Base-by-base conservation (phyloP, 2,329 filamentous ascomycete genomes). In the Nothomitra cinnamomea region DNA sequence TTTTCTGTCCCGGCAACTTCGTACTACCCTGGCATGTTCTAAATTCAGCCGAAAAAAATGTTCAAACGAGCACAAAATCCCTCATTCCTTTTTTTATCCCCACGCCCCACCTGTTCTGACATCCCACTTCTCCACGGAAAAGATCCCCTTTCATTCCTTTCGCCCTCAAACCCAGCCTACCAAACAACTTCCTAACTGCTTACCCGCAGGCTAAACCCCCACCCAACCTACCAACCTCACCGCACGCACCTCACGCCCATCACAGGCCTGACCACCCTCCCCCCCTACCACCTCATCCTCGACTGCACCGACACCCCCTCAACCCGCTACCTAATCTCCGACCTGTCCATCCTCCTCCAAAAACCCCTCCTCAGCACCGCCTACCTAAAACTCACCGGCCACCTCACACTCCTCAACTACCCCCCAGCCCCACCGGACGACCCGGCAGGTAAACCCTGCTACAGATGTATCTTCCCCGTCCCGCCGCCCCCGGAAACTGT, bases 231-330 rank as follows among this genome's bases (percentile, higher is more conserved):
- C 61, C 66, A 77, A 17, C 67, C 79, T 0, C 75, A 94, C 62
- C 65, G 67, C 8, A 71, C 73, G 13, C 82, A 85, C 58, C 75
- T 95, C 13, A 79, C 77, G 0, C 75, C 87, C 0, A 69, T 78
- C 55, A 85, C 83, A 52, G 85, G 87, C 0, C 68, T 79, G 5
- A 65, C 72, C 0, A 79, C 87, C 41, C 78, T 94, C 54, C 68
- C 72, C 0, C 61, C 71, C 2, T 96, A 94, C 63, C 87, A 95
- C 61, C 60, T 95, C 0, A 79, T 96, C 1, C 79, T 98, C 12
- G 92, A 98, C 66, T 98, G 92, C 65, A 96, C 90, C 8, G 92
- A 98, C 67, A 88, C 90, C 58, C 90, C 92, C 0, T 83, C 86
- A 1, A 86, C 87, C 0, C 85, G 92, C 43, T 96, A 98, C 65